Conservation (phyloP, 306 rosid species). For the Rosa lucieae region DNA sequence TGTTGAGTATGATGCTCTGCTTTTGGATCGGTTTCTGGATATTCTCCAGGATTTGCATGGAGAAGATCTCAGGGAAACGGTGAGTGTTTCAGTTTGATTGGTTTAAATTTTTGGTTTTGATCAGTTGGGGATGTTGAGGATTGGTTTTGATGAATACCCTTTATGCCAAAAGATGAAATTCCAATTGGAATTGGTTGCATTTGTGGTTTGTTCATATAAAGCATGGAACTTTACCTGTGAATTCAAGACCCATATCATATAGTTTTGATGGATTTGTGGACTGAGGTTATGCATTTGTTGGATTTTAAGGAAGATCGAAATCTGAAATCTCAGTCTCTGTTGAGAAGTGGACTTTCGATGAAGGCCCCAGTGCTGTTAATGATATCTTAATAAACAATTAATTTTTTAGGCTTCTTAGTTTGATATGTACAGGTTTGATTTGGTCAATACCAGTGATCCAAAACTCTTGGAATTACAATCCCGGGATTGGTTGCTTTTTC, state of each 20-base stretch:
- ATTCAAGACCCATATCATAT: not conserved
- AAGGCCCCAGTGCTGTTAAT: not conserved
- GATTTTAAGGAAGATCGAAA: conserved; percentile 1
- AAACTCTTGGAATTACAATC: not conserved
- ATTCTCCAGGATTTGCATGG: conserved; percentile 99
- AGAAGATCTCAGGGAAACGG: conserved; percentile 91
- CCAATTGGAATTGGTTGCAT: conserved; percentile 11
- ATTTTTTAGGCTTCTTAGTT: not conserved
- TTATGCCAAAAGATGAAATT: conserved; percentile 11
- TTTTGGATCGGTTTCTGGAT: conserved; percentile 95
- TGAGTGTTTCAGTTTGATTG: conserved; percentile 36
- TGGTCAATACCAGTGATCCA: not conserved
- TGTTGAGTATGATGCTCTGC: conserved; percentile 88
- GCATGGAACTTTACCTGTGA: conserved; percentile 12
- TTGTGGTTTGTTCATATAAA: conserved; percentile 17
- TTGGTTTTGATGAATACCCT: conserved; percentile 20
- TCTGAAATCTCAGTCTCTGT: not conserved
- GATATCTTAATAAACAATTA: not conserved
- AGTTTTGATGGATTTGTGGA: conserved; percentile 1
- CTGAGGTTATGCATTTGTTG: not conserved
- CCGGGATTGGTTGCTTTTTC: not conserved
- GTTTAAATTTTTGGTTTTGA: conserved; percentile 14
- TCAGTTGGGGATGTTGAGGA: conserved; percentile 11
- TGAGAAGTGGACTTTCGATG: not conserved
- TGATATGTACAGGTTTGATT: not conserved